phyloP scores from a whole-genome alignment of 2,329 filamentous ascomycete species.

The Cladosporium sp. region DNA sequence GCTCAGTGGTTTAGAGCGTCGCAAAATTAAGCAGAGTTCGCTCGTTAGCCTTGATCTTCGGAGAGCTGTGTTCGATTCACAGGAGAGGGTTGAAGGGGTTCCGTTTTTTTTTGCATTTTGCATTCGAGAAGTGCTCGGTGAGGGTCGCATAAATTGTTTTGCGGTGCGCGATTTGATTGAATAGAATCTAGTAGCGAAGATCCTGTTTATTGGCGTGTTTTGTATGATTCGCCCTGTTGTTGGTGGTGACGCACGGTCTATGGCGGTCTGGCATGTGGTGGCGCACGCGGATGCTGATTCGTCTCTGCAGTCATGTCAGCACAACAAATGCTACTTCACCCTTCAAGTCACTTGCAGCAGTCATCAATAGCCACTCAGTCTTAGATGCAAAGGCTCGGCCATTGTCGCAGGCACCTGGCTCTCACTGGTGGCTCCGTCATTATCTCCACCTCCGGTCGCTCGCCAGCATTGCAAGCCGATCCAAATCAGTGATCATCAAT shows the following conservation, averaged over 20 bases:
- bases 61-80: constrained; percentile 17
- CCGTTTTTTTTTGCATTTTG: constrained; percentile 14
- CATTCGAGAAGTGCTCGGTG: not conserved
- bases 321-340: not conserved
- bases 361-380: not conserved
- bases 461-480: not conserved
- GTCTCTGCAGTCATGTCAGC: not conserved
- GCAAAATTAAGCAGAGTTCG: constrained; percentile 4
- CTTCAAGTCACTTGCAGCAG: not conserved
- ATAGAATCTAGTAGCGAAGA: not conserved
- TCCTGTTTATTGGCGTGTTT: not conserved
- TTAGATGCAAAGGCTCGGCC: not conserved
- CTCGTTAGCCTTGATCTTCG: constrained; percentile 8
- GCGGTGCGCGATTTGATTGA: not conserved
- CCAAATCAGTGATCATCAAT: not conserved
- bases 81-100: constrained; percentile 1
- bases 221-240: not conserved
- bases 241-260: not conserved
- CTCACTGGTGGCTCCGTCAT: not conserved
- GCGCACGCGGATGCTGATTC: not conserved
- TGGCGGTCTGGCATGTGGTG: not conserved
- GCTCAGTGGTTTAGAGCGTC: constrained; percentile 17
- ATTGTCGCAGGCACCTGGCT: not conserved
- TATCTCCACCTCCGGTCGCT: not conserved
- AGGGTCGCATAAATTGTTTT: not conserved